These are phyloP conservation scores for Xerocomus potaroensis DNA, from an alignment of 768 basidiomycete species.

Conservation along the genomic window DNA sequence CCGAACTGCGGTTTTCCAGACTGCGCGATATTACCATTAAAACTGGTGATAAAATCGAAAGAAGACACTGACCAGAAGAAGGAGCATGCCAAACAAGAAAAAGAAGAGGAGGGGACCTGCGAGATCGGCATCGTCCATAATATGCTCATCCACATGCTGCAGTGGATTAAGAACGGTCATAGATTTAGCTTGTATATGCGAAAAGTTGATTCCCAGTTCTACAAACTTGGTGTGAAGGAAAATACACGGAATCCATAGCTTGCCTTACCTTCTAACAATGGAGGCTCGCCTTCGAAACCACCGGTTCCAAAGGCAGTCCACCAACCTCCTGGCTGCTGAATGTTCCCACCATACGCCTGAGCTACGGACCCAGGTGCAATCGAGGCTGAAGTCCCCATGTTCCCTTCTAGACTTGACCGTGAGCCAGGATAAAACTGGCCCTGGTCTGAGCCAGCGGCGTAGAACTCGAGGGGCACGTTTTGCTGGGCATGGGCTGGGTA, in stretches of 20 bases:
- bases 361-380: conserved; percentile 44
- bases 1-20: conserved; percentile 98
- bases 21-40: conserved; percentile 38
- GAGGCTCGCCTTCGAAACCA: conserved; percentile 93
- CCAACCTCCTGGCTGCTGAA: conserved; percentile 75
- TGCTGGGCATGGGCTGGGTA: conserved; percentile 46
- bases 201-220: conserved; percentile 98
- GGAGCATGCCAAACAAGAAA: conserved; percentile 89
- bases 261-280: conserved; percentile 81
- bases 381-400: conserved; percentile 51
- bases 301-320: conserved; percentile 97
- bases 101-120: conserved; percentile 94
- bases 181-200: conserved; percentile 91
- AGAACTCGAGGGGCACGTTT: conserved; percentile 71
- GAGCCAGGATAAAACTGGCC: conserved; percentile 64
- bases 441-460: conserved; percentile 56
- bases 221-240: conserved; percentile 2
- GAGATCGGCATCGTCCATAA: conserved; percentile 99
- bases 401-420: conserved; percentile 75
- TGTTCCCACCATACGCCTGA: conserved; percentile 63
- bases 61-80: conserved; percentile 72
- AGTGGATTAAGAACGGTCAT: conserved; percentile 95
- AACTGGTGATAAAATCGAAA: background rate
- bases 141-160: conserved; percentile 74
- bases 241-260: background rate